Conservation (phyloP, 768 basidiomycete species). For the Amanita fuliginea region DNA sequence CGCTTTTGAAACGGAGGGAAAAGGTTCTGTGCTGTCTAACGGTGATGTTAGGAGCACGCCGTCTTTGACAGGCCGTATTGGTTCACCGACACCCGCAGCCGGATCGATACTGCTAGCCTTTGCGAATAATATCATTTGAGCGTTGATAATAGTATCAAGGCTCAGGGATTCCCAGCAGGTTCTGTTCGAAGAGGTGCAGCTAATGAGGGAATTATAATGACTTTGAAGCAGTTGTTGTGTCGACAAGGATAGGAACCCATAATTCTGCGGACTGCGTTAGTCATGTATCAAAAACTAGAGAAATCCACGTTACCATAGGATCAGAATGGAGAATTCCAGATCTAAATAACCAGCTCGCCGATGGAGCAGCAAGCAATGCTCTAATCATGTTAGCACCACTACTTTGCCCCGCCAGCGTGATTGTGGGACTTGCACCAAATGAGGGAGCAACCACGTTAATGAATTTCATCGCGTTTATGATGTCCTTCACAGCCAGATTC, state of each 20-base stretch:
- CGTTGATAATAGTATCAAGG: conserved; percentile 38
- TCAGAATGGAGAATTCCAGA: conserved; percentile 81
- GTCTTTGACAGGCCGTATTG: conserved; percentile 60
- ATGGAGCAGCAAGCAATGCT: conserved; percentile 62
- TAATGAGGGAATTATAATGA: conserved; percentile 35
- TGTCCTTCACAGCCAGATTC: conserved; percentile 63
- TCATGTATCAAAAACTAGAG: neutral
- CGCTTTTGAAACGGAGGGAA: conserved; percentile 52
- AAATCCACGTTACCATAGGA: conserved; percentile 50
- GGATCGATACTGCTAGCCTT: conserved; percentile 35
- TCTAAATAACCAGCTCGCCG: conserved; percentile 60
- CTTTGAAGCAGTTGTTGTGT: conserved; percentile 46
- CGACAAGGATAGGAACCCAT: conserved; percentile 48
- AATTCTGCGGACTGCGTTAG: conserved; percentile 36
- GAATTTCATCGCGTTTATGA: conserved; percentile 56
- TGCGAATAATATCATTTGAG: conserved; percentile 34
- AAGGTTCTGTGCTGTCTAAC: conserved; percentile 47
- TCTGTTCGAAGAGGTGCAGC: conserved; percentile 32
- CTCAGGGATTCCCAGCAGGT: conserved; percentile 43
- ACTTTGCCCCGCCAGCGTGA: conserved; percentile 78
- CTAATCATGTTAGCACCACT: conserved; percentile 72
- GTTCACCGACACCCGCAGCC: conserved; percentile 40
- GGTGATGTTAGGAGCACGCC: conserved; percentile 59
- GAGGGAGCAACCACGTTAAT: conserved; percentile 42
- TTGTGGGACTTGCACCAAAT: conserved; percentile 55